These are phyloP conservation scores for Rubia balearica DNA, from an alignment of 305 asterid species.

Conservation along the genomic window DNA sequence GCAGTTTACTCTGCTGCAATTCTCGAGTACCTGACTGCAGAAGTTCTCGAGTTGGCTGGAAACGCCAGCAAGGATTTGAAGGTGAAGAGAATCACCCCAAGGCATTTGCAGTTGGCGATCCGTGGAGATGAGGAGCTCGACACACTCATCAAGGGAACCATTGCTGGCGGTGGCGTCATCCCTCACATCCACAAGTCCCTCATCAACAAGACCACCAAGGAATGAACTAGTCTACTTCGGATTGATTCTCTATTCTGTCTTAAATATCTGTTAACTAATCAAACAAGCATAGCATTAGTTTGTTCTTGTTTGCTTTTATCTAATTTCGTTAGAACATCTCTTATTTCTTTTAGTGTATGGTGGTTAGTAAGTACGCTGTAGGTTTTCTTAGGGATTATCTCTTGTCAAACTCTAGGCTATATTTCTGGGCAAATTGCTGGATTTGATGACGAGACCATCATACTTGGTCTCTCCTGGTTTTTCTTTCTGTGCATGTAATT, in stretches of 20 bases:
- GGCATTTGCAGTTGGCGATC: constrained; percentile 83
- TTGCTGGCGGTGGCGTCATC: constrained; percentile 92
- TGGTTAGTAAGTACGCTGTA: constrained; percentile 1
- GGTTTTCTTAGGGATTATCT: neutral
- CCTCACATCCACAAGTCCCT: constrained; percentile 96
- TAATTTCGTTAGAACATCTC: neutral
- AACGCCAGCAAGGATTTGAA: constrained; percentile 88
- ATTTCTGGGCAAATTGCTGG: constrained; percentile 12
- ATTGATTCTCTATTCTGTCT: neutral
- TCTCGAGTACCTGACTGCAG: constrained; percentile 80
- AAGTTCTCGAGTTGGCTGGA: constrained; percentile 89
- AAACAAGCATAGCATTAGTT: constrained; percentile 2
- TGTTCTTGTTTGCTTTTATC: constrained; percentile 5
- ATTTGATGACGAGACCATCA: constrained; percentile 12
- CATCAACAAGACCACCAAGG: constrained; percentile 92
- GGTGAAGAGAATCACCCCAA: constrained; percentile 85
- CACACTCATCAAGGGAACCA: constrained; percentile 84
- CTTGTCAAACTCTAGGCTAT: neutral
- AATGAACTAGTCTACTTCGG: constrained; percentile 27
- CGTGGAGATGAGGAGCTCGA: constrained; percentile 95
- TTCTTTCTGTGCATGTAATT: constrained; percentile 4
- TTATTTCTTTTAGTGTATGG: constrained; percentile 10
- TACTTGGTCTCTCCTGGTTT: neutral
- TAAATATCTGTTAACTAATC: constrained; percentile 13
- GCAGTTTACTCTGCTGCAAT: constrained; percentile 86